Evolutionary conservation across 1,139 yeast species (phyloP).

Genomic region (Ogataea hybrid): DNA sequence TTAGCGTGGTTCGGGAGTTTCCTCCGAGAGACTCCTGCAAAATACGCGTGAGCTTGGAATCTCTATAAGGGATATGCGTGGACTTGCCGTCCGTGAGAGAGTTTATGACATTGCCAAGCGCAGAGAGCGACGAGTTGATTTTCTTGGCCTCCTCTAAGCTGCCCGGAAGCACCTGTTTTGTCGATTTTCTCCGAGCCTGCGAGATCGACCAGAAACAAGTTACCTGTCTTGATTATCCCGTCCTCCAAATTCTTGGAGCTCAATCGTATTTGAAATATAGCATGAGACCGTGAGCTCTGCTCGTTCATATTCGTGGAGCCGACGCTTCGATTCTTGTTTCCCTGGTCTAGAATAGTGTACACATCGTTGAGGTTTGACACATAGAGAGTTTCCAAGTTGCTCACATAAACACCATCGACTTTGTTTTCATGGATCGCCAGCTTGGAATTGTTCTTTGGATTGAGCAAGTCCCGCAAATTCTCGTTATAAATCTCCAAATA

Average conservation of each 20-base stretch:
- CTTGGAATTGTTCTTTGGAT: slow-evolving; percentile 31
- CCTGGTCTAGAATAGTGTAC: slow-evolving; percentile 51
- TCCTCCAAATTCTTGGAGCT: slow-evolving; percentile 55
- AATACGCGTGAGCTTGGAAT: slow-evolving; percentile 79
- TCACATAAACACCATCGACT: slow-evolving; percentile 65
- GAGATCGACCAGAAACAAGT: slow-evolving; percentile 74
- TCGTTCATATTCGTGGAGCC: slow-evolving; percentile 71
- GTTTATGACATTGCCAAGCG: slow-evolving; percentile 80
- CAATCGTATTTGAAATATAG: slow-evolving; percentile 68
- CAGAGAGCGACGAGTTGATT: slow-evolving; percentile 73
- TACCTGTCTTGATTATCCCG: slow-evolving; percentile 63
- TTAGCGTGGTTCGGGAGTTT: slow-evolving; percentile 75
- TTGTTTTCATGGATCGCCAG: slow-evolving; percentile 66
- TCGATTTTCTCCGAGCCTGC: slow-evolving; percentile 91
- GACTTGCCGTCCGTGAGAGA: slow-evolving; percentile 70
- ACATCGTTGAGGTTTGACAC: slow-evolving; percentile 62
- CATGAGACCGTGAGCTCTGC: slow-evolving; percentile 80
- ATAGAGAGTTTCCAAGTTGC: slow-evolving; percentile 61
- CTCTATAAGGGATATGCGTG: slow-evolving; percentile 74
- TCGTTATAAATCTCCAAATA: slow-evolving; percentile 86
- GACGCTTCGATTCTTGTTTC: slow-evolving; percentile 54
- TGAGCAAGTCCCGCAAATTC: slow-evolving; percentile 61
- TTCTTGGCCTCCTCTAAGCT: slow-evolving; percentile 80
- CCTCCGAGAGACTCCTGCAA: slow-evolving; percentile 88
- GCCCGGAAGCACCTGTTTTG: slow-evolving; percentile 77